These are phyloP conservation scores for Sporothrix euskadiensis DNA, from an alignment of 2,329 filamentous ascomycete genomes.

Conservation along the genomic window DNA sequence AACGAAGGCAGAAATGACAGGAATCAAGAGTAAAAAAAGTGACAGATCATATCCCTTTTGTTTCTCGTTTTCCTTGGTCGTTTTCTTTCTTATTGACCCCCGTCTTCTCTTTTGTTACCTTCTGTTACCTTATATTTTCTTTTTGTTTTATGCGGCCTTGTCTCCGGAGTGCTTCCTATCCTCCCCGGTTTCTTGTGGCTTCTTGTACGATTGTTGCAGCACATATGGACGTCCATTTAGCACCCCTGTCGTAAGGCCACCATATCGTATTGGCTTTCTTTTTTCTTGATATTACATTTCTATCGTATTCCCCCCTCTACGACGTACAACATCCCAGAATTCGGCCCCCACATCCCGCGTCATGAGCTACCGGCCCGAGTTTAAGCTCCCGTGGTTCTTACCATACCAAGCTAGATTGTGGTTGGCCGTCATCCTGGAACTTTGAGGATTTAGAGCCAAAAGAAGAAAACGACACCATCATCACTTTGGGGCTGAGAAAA, in stretches of 20 bases:
- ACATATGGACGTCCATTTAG: not conserved
- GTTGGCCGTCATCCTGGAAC: not conserved
- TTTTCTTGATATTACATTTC: not conserved
- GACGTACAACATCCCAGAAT: not conserved
- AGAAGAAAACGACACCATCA: not conserved
- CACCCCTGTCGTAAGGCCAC: not conserved
- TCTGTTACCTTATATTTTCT: not conserved
- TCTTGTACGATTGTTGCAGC: not conserved
- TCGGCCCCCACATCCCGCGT: not conserved
- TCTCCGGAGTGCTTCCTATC: constrained; percentile 3
- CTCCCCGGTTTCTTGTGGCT: not conserved
- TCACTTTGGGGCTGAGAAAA: not conserved
- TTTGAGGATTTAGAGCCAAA: not conserved
- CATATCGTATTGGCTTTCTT: not conserved
- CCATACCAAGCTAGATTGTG: not conserved
- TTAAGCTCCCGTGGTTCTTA: constrained; percentile 4
- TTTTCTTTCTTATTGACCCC: not conserved
- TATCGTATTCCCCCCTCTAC: no score
- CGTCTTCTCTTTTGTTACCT: not conserved
- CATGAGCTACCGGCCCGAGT: not conserved
- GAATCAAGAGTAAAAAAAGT: not conserved
- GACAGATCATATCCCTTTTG: constrained; percentile 20
- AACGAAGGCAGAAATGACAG: not conserved
- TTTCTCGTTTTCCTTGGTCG: not conserved
- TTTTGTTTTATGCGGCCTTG: not conserved